Evolutionary conservation across 202 grass and related monocot genomes (phyloP), one percentile per base, ranked within the genome.

Genomic region (Digitaria exilis): DNA sequence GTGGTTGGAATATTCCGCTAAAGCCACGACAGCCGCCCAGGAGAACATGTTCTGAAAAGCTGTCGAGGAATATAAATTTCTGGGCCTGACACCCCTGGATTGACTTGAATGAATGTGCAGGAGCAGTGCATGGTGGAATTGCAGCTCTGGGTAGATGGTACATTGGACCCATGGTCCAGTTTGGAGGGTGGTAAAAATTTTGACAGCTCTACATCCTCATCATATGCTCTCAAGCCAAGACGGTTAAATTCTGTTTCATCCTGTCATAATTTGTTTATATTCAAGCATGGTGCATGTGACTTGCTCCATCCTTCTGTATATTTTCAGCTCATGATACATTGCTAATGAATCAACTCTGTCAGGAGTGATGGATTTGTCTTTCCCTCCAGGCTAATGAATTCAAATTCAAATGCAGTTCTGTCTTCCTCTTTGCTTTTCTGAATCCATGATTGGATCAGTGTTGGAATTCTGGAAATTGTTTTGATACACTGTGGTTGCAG

Each of bases 41-140:
- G 80, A 69, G 76, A 79, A 82, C 80, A 83, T 76, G 75, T 84
- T 74, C 88, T 87, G 80, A 69, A 90, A 90, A 80, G 75, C 88
- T 90, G 60, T 80, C 84, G 51, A 63, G 34, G 51, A 83, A 63
- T 83, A 90, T 83, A 54, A 79, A 75, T 87, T 16, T 59, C 31
- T 66, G 70, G 44, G 8, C 30, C 65, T 89, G 79, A 74, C 74
- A 37, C 45, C 0, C 70, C 62, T 46, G 61, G 71, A 60, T 83
- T n/a, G 79, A 24, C 68, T 86, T 86, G 88, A 86, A 83, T 69
- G 74, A 71, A 86, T 73, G 84, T 73, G 73, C 83, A 78, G 58
- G 78, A 59, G 83, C 83, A 78, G 58, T 78, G 58, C 50, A 35
- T 54, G 84, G 69, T 90, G 59, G 65, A 86, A 82, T 61, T 78